Base-by-base conservation (phyloP, 2,329 filamentous ascomycete genomes). In the Leptographium radiaticola region DNA sequence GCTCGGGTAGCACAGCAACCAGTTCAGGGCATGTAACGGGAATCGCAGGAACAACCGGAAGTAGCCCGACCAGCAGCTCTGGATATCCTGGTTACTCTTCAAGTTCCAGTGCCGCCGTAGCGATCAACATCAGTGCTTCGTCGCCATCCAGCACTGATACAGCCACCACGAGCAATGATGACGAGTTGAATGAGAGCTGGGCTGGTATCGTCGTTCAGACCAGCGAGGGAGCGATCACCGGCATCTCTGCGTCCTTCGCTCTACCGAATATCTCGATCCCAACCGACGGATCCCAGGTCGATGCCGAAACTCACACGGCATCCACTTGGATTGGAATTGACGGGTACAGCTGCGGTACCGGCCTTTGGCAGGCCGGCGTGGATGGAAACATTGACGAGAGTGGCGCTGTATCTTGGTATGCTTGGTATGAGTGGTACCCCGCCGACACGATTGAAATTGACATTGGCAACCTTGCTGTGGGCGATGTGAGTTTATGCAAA, bases 381-480 rank as follows among this genome's bases (percentile, higher is more conserved):
- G 48, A 49, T 36, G 48, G 48, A 13, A 13, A 49, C 48, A 31
- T 49, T 40, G 48, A 49, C 25, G 34, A 49, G 34, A 30, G 36
- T 20, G 48, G 34, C 13, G 25, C 36, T 11, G 34, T 49, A 4
- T 30, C 48, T 12, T 49, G 48, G 48, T 49, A 49, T 12, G 36
- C 48, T 20, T 49, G 48, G 48, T 49, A 49, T 15, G 48, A 49
- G 48, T 49, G 34, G 48, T 49, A 49, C 25, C 48, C 48, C 8
- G 48, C 48, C 18, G 48, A 31, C 7, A 49, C 48, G 11, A n/a
- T 49, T 8, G 48, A 25, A 36, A 18, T 49, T 18, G 48, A 49
- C 18, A 30, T 49, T 30, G 48, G 48, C 25, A 36, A 49, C 20
- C 48, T 49, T 9, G 48, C 18, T 6, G 48, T 20, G 16, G 48